Percentiles rank a stretch among this genome's conserved stretches.
Conservation (phyloP, 2,329 filamentous ascomycete species). For the Paecilomyces dactylethromorphus region DNA sequence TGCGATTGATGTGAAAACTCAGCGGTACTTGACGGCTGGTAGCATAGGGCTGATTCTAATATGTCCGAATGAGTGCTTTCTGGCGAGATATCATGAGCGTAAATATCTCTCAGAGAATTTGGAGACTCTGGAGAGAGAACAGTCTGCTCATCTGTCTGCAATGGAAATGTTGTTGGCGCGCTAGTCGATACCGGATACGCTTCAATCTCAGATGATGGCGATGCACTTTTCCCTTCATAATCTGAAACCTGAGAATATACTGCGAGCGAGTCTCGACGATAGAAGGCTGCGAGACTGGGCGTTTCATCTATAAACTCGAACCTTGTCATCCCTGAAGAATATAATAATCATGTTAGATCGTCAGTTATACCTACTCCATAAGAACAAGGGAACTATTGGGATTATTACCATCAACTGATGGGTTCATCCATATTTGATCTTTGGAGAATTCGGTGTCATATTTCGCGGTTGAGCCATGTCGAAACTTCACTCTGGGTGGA, state of each 20-base stretch:
- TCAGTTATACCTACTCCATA: neutral
- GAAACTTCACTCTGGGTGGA: conserved; percentile 14
- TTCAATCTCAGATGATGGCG: neutral
- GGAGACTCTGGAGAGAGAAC: neutral
- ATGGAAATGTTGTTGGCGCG: neutral
- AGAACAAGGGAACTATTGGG: neutral
- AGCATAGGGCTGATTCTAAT: neutral
- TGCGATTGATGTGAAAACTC: neutral
- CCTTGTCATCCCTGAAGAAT: neutral
- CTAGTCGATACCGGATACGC: neutral
- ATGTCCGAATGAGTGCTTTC: neutral
- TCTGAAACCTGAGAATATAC: neutral
- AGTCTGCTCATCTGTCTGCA: neutral
- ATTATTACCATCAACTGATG: conserved; percentile 7
- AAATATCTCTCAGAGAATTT: neutral
- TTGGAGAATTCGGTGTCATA: conserved; percentile 19
- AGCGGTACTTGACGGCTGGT: neutral
- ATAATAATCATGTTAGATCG: neutral
- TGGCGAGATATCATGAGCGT: neutral
- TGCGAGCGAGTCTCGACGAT: neutral
- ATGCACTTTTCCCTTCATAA: neutral
- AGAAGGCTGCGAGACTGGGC: neutral
- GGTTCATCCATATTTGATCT: conserved; percentile 20
- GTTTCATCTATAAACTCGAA: neutral
- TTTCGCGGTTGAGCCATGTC: conserved; percentile 20